Evolutionary conservation across 305 asterid genomes (phyloP).

Genomic region (Solanum chacoense): DNA sequence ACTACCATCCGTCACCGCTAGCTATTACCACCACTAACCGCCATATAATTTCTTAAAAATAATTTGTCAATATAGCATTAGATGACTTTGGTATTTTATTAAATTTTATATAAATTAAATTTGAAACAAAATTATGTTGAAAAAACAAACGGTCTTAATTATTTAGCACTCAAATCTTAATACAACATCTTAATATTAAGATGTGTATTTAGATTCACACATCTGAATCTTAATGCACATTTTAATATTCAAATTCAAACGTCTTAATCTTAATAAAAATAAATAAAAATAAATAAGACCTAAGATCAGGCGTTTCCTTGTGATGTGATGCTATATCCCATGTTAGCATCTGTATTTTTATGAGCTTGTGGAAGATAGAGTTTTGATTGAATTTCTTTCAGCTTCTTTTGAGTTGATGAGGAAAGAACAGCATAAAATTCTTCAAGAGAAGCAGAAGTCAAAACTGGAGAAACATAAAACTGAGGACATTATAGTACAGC

Average conservation of each 20-base stretch:
- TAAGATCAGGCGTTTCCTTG: constrained; percentile 1
- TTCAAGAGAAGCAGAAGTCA: constrained; percentile 69
- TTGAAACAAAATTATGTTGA: not conserved
- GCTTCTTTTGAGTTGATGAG: constrained; percentile 92
- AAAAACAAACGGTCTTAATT: not conserved
- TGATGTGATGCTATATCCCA: not conserved
- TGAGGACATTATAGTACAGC: constrained; percentile 29
- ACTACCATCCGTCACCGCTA: not conserved
- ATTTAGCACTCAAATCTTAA: not conserved
- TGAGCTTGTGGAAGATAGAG: not conserved
- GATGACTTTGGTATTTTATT: not conserved
- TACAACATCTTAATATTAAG: not conserved
- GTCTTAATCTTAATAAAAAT: not conserved
- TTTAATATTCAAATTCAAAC: not conserved
- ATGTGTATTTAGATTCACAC: not conserved
- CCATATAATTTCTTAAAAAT: not conserved
- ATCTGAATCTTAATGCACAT: not conserved
- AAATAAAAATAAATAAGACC: not conserved
- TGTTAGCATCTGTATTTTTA: constrained; percentile 1
- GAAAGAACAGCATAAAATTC: constrained; percentile 77
- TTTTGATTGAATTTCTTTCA: constrained; percentile 20
- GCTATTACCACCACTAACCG: not conserved
- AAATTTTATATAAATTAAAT: not conserved
- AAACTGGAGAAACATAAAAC: constrained; percentile 34
- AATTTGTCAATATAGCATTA: not conserved